Evolutionary conservation across 768 basidiomycete species (phyloP).

Genomic region (Termitomyces sp.): DNA sequence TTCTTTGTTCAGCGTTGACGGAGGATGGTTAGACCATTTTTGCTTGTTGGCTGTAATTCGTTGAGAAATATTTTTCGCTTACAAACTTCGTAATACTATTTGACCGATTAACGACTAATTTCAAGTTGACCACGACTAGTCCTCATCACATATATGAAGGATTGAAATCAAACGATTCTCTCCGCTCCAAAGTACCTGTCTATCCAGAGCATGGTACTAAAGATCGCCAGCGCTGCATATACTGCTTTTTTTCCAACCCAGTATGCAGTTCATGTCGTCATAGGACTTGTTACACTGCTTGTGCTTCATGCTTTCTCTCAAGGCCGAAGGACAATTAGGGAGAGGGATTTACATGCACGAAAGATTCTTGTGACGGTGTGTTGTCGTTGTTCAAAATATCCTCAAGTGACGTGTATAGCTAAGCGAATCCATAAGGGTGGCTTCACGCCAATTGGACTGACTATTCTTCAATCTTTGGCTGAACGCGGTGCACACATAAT

Average conservation of each 20-base stretch:
- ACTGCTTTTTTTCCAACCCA: constrained; percentile 44
- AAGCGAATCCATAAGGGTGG: constrained; percentile 44
- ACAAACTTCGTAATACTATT: too few species aligned
- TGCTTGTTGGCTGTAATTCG: neutral
- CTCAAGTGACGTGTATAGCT: neutral
- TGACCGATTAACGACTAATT: too few species aligned
- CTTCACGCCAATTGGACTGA: constrained; percentile 69
- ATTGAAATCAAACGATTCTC: neutral
- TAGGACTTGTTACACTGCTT: constrained; percentile 38
- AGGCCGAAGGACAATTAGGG: constrained; percentile 64
- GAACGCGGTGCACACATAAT: constrained; percentile 76
- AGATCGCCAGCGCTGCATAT: constrained; percentile 33
- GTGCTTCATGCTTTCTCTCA: constrained; percentile 57
- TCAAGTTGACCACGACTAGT: neutral
- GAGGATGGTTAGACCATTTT: neutral
- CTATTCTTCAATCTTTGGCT: constrained; percentile 60
- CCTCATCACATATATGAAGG: neutral
- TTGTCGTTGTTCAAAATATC: constrained; percentile 1
- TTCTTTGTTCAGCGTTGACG: constrained; percentile 11
- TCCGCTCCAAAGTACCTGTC: neutral
- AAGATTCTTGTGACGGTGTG: constrained; percentile 67
- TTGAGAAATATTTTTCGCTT: too few species aligned
- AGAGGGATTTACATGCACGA: constrained; percentile 70
- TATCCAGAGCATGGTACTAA: constrained; percentile 43
- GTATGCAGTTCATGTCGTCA: constrained; percentile 49